Base-by-base conservation (phyloP, 164 flowering plant species). In the Vitis riparia region DNA sequence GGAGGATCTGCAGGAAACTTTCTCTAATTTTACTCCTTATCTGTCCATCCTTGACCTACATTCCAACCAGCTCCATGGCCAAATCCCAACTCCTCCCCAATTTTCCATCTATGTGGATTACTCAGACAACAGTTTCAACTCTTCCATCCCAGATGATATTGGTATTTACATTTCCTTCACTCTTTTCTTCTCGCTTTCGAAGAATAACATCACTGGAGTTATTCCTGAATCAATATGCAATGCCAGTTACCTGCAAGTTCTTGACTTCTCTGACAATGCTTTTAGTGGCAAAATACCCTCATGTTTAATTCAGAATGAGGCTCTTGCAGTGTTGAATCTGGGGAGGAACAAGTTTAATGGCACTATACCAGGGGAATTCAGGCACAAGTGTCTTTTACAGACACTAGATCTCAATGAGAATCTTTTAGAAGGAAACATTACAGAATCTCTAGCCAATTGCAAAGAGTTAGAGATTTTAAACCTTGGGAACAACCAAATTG, bases 341-440 rank as follows among this genome's bases (percentile, higher is more conserved):
- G 44, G 44, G 44, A 32, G 44, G 3, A 32, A 32, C 44, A 32
- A 19, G 44, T 32, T 32, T 32, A 32, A 6, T 32, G 44, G 6
- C 44, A 32, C 3, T 32, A 32, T 32, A 32, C 3, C 44, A 1
- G 6, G 6, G 6, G 44, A 32, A 32, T 32, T 6, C 44, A 32
- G 44, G 44, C 37, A 32, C 0, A 19, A 19, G 6, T 32, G 44
- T 44, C 2, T 0, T 0, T 11, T 75, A 49, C 13, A 19, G 30
- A 75, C 74, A 0, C 48, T 75, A 0, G 74, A 75, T 57, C 71
- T 75, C 30, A 70, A 52, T 60, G 66, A 47, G 53, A 75, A 75
- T 57, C 51, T 8, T 16, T 9, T 75, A 3, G 19, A 29, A 15
- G 78, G 74, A 12, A 9, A 5, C 10, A 6, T 75, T 17, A 67